Percentiles rank a stretch among this genome's conserved stretches.
These are phyloP conservation scores for Pseudozyma sp. DNA, from an alignment of 1,284 basidiomycete species.

Conservation along the genomic window DNA sequence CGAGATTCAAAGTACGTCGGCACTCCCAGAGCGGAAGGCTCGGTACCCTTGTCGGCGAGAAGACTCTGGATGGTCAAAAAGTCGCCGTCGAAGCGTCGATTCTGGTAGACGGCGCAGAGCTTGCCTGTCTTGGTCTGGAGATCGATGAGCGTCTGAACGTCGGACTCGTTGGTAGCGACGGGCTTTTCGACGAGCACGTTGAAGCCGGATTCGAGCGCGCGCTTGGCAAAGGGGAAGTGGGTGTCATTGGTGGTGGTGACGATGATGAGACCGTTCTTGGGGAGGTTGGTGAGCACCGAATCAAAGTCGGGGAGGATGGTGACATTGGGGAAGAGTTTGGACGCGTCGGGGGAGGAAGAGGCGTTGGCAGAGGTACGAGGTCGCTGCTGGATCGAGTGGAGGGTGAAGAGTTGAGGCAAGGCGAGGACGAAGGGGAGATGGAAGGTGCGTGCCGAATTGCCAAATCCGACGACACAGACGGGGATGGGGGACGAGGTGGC, in stretches of 20 bases:
- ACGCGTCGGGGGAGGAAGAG: constrained; percentile 44
- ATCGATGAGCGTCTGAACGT: constrained; percentile 53
- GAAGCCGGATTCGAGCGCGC: constrained; percentile 57
- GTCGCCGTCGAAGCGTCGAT: constrained; percentile 65
- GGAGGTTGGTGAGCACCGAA: constrained; percentile 55
- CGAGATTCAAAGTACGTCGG: constrained; percentile 63
- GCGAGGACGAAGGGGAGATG: constrained; percentile 63
- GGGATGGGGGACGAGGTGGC: constrained; percentile 38
- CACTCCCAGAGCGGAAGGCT: constrained; percentile 59
- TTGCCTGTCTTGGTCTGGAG: constrained; percentile 52
- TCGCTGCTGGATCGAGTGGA: constrained; percentile 64
- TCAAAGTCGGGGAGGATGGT: constrained; percentile 55
- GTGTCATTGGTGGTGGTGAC: constrained; percentile 66
- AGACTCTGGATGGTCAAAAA: constrained; percentile 63
- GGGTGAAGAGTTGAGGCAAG: constrained; percentile 52
- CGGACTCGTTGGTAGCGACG: constrained; percentile 44
- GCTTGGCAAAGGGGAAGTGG: constrained; percentile 63
- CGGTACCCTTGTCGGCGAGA: constrained; percentile 40
- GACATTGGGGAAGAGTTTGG: constrained; percentile 50
- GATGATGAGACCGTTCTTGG: constrained; percentile 62
- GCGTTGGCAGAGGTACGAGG: constrained; percentile 38
- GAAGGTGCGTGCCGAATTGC: constrained; percentile 63
- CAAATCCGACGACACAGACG: constrained; percentile 62
- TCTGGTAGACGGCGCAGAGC: constrained; percentile 66
- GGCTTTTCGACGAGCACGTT: constrained; percentile 68